phyloP scores from a whole-genome alignment of 805 yeast species.

The Starmerella gropengiesseri region DNA sequence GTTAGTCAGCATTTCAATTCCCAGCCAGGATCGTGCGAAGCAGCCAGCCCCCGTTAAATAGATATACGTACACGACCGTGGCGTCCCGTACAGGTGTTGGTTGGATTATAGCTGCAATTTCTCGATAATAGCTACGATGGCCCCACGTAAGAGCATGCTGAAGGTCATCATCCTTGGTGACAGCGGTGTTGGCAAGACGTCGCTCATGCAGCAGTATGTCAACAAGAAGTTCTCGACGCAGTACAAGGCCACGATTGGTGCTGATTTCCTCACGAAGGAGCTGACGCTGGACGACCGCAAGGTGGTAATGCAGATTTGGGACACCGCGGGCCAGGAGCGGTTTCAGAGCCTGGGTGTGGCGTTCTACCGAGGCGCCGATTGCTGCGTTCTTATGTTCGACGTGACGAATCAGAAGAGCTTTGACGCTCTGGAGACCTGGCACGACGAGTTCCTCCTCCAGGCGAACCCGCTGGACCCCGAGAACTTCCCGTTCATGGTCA shows the following conservation, averaged over 20 bases:
- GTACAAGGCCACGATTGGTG: constrained; percentile 96
- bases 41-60: too few species aligned
- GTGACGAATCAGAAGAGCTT: constrained; percentile 91
- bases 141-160: constrained; percentile 36
- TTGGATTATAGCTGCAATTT: neutral
- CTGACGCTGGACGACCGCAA: constrained; percentile 71
- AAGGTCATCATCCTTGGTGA: constrained; percentile 87
- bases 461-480: constrained; percentile 90
- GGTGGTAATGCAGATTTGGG: constrained; percentile 81
- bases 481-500: constrained; percentile 86
- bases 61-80: too few species aligned
- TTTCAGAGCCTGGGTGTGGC: constrained; percentile 96
- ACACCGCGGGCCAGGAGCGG: constrained; percentile 97
- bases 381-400: constrained; percentile 91
- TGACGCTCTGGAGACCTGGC: constrained; percentile 81
- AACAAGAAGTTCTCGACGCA: constrained; percentile 90
- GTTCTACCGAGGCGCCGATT: constrained; percentile 94
- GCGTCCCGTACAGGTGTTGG: too few species aligned
- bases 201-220: constrained; percentile 93
- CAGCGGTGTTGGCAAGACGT: constrained; percentile 95
- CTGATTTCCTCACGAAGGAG: constrained; percentile 90
- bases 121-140: constrained; percentile 19
- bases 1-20: too few species aligned
- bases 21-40: too few species aligned
- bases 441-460: constrained; percentile 89